Evolutionary conservation across 345 rosid genomes (phyloP).

Genomic region (Crucihimalaya himalaica): DNA sequence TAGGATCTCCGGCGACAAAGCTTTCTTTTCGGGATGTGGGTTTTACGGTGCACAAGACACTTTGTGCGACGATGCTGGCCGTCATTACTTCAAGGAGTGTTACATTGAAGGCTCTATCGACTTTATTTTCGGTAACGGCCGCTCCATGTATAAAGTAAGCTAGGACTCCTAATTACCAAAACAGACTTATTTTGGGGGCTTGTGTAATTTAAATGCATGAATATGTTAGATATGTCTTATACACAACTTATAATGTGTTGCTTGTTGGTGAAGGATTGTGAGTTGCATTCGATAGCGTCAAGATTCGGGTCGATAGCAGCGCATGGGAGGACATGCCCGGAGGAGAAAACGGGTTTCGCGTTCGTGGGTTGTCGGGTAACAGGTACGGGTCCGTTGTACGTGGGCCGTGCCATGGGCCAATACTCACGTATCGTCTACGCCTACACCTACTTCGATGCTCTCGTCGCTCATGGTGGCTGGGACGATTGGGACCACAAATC

Average conservation of each 20-base stretch:
- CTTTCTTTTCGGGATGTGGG: constrained; percentile 85
- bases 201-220: no score
- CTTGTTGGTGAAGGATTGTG: constrained; percentile 70
- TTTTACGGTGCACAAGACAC: constrained; percentile 97
- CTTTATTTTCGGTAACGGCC: constrained; percentile 93
- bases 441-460: constrained; percentile 77
- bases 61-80: constrained; percentile 88
- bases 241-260: not conserved
- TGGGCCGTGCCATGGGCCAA: constrained; percentile 97
- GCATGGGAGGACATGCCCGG: constrained; percentile 71
- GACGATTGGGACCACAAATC: constrained; percentile 93
- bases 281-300: constrained; percentile 86
- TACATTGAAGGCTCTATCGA: constrained; percentile 94
- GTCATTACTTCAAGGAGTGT: constrained; percentile 90
- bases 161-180: not conserved
- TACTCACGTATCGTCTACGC: constrained; percentile 92
- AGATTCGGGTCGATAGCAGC: constrained; percentile 95
- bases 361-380: constrained; percentile 78
- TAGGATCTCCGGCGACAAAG: constrained; percentile 91
- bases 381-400: constrained; percentile 76
- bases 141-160: constrained; percentile 93
- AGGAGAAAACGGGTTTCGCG: constrained; percentile 91
- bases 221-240: not conserved
- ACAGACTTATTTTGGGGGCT: no score
- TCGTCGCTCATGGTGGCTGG: constrained; percentile 97